Base-by-base conservation (phyloP, 176 grass and related monocot species). In the Ensete ventricosum region DNA sequence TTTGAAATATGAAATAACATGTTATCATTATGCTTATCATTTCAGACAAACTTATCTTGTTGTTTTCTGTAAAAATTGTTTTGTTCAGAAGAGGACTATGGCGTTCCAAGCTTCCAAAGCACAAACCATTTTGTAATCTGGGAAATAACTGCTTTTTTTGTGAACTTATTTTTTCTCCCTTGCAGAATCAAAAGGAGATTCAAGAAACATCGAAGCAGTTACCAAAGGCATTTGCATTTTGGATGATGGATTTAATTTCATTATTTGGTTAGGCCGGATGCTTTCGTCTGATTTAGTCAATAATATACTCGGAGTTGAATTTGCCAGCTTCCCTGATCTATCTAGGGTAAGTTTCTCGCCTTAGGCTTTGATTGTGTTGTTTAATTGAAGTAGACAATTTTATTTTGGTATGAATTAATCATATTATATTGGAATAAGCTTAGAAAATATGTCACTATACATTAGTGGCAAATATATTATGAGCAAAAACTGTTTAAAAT, bases 231-330 rank as follows among this genome's bases (percentile, higher is more conserved):
- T 91, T n/a, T 99, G 91, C 67, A 81, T 95, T 73, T 92, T 91
- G 83, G 87, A 91, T 70, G 89, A 99, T 77, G 96, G 96, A 11
- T 89, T 99, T 77, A 89, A 53, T 67, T 91, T 99, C 73, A 71
- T 89, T 78, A 73, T 95, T 58, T 99, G 88, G 91, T 91, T 99
- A 63, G 91, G 91, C 60, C 91, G 96, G 77, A 95, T 88, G 86
- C 71, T 84, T 9, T 76, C 84, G 48, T 82, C 95, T 79, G 91
- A 91, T 83, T 50, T 91, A 9, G 73, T 88, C 63, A 94, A 79
- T 67, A 80, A 72, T 72, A 79, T 99, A 85, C 78, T 99, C 77
- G 95, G 91, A 84, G 66, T 78, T 25, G 85, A 79, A 55, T 53
- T 91, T 57, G 65, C 84, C 53, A 88, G 85, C 78, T 88, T 86